Conservation (phyloP, 257 asterid species). For the Plantago major region DNA sequence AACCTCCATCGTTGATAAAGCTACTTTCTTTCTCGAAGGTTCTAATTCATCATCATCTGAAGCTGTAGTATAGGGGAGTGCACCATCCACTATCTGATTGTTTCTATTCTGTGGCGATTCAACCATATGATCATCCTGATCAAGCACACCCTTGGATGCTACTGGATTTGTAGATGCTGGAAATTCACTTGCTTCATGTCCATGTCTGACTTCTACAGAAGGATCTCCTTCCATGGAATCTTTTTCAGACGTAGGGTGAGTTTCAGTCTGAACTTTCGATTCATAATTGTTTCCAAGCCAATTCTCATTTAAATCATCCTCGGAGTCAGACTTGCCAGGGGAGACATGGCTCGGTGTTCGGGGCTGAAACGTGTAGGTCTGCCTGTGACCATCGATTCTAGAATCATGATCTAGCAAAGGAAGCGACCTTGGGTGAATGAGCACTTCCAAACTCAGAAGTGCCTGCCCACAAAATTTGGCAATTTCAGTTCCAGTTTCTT, state of each 20-base stretch:
- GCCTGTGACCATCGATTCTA: constrained; percentile 19
- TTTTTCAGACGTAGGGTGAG: constrained; percentile 18
- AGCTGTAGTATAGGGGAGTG: not conserved
- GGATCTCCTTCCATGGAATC: constrained; percentile 20
- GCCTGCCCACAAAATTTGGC: constrained; percentile 61
- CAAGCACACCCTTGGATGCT: constrained; percentile 16
- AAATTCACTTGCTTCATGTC: constrained; percentile 10
- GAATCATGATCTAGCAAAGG: constrained; percentile 42
- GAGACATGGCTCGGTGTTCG: constrained; percentile 25
- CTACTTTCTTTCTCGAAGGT: constrained; percentile 15
- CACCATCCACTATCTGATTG: constrained; percentile 15
- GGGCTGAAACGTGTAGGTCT: constrained; percentile 21
- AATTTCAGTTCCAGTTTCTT: constrained; percentile 50
- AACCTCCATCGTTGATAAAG: constrained; percentile 16
- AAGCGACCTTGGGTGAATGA: constrained; percentile 69
- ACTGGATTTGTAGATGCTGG: constrained; percentile 15
- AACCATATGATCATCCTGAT: constrained; percentile 34
- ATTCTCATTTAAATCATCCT: constrained; percentile 50
- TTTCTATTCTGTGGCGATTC: constrained; percentile 26
- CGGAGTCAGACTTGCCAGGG: constrained; percentile 36
- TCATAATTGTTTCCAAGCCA: constrained; percentile 47
- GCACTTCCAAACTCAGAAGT: constrained; percentile 63
- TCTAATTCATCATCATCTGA: constrained; percentile 18
- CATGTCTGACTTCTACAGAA: not conserved
- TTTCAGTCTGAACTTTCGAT: constrained; percentile 28